Percentiles rank a stretch among this genome's conserved stretches.
These are phyloP conservation scores for Linum trigynum DNA, from an alignment of 345 rosid genomes.

Conservation along the genomic window DNA sequence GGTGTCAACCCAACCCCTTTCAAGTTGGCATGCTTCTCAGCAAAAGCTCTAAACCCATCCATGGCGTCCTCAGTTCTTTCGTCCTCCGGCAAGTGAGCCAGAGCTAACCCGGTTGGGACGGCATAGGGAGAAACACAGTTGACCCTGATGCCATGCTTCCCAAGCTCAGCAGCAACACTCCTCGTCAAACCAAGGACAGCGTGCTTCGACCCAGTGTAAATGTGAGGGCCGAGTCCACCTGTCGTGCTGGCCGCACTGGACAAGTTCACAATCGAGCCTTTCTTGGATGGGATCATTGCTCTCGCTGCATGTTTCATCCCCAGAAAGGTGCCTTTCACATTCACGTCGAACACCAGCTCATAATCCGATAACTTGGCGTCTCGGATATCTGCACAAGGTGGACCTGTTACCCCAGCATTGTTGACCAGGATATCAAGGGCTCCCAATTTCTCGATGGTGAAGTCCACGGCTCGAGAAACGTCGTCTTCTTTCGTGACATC, in stretches of 20 bases:
- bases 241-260: slow-evolving; percentile 50
- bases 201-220: slow-evolving; percentile 78
- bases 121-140: slow-evolving; percentile 93
- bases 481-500: slow-evolving; percentile 67
- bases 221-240: slow-evolving; percentile 74
- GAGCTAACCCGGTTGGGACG: slow-evolving; percentile 46
- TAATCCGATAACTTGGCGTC: slow-evolving; percentile 35
- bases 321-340: slow-evolving; percentile 69
- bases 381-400: slow-evolving; percentile 67
- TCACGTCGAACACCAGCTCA: slow-evolving; percentile 58
- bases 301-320: slow-evolving; percentile 93
- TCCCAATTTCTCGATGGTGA: slow-evolving; percentile 43
- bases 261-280: slow-evolving; percentile 52
- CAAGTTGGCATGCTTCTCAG: slow-evolving; percentile 48
- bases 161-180: slow-evolving; percentile 87
- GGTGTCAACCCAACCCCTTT: slow-evolving; percentile 64
- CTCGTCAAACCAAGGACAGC: slow-evolving; percentile 66
- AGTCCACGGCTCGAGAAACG: slow-evolving; percentile 54
- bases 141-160: slow-evolving; percentile 78
- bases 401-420: slow-evolving; percentile 66
- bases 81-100: slow-evolving; percentile 68
- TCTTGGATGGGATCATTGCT: slow-evolving; percentile 54
- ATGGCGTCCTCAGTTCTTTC: slow-evolving; percentile 58
- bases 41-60: slow-evolving; percentile 44
- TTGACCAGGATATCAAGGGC: slow-evolving; percentile 65